Percentiles rank a stretch among this genome's conserved stretches.
phyloP scores from a whole-genome alignment of 768 basidiomycete species.

The Neoboletus brunneissimus region DNA sequence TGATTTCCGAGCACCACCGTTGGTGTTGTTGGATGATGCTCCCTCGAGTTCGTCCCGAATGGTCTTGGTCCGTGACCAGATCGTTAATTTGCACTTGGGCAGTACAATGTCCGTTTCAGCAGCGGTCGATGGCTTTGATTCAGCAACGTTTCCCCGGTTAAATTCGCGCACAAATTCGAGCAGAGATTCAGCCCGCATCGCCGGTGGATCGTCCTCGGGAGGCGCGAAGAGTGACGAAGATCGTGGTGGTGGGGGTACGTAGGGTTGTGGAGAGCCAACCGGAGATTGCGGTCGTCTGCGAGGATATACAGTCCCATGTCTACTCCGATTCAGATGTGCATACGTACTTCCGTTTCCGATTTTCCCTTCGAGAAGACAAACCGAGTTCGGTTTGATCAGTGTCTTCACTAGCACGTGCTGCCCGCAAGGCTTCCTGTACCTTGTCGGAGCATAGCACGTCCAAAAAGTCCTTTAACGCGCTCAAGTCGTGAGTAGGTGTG shows the following conservation, averaged over 20 bases:
- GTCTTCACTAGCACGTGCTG: conserved; percentile 54
- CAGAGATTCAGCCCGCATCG: conserved; percentile 46
- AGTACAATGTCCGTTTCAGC: neutral
- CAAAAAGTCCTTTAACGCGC: conserved; percentile 46
- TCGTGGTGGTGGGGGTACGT: conserved; percentile 41
- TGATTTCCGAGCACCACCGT: conserved; percentile 5
- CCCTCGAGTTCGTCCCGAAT: conserved; percentile 12
- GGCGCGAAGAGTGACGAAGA: conserved; percentile 42
- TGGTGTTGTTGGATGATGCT: neutral
- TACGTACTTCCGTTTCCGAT: conserved; percentile 56
- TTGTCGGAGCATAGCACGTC: conserved; percentile 47
- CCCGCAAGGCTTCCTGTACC: conserved; percentile 56
- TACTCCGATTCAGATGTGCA: neutral
- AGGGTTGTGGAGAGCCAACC: conserved; percentile 58
- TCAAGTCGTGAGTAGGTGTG: conserved; percentile 40
- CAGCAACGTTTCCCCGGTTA: conserved; percentile 37
- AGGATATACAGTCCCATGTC: neutral
- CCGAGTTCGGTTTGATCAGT: conserved; percentile 50
- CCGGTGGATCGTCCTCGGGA: conserved; percentile 33
- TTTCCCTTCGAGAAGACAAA: conserved; percentile 44
- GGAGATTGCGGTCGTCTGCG: conserved; percentile 51
- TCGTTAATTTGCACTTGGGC: conserved; percentile 43
- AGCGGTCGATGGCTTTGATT: conserved; percentile 1
- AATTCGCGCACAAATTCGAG: conserved; percentile 55
- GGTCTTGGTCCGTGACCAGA: conserved; percentile 46